These are phyloP conservation scores for Urtica urens DNA, from an alignment of 306 rosid species.

Conservation along the genomic window DNA sequence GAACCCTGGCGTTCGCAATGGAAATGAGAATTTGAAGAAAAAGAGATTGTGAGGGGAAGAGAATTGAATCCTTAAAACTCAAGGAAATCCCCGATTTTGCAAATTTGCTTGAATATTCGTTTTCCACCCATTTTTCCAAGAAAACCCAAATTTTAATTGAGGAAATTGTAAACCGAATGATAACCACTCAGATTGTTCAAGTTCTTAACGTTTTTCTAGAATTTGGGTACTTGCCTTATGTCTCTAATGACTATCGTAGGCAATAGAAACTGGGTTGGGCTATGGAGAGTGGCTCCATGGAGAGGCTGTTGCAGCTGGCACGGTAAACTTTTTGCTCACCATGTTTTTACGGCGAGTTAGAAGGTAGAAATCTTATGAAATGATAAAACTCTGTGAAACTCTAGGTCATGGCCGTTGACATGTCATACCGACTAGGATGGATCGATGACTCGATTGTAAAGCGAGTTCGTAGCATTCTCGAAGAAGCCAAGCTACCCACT, in stretches of 20 bases:
- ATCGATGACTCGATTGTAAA: constrained; percentile 73
- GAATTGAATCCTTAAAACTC: no score
- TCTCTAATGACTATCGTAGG: constrained; percentile 31
- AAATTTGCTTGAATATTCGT: no score
- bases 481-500: constrained; percentile 58
- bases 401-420: constrained; percentile 92
- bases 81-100: no score
- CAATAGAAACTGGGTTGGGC: constrained; percentile 81
- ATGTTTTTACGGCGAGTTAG: background rate
- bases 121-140: no score
- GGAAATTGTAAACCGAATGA: no score
- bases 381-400: constrained; percentile 22
- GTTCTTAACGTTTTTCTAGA: no score
- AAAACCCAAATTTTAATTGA: no score
- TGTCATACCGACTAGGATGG: constrained; percentile 95
- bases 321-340: constrained; percentile 31
- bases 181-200: no score
- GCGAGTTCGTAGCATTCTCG: constrained; percentile 55
- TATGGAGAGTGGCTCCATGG: constrained; percentile 97
- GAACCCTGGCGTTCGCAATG: no score
- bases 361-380: constrained; percentile 12
- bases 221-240: no score
- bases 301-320: constrained; percentile 98
- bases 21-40: no score
- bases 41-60: no score